These are phyloP conservation scores for Nothopassalora personata DNA, from an alignment of 2,329 filamentous ascomycete genomes.

Conservation along the genomic window DNA sequence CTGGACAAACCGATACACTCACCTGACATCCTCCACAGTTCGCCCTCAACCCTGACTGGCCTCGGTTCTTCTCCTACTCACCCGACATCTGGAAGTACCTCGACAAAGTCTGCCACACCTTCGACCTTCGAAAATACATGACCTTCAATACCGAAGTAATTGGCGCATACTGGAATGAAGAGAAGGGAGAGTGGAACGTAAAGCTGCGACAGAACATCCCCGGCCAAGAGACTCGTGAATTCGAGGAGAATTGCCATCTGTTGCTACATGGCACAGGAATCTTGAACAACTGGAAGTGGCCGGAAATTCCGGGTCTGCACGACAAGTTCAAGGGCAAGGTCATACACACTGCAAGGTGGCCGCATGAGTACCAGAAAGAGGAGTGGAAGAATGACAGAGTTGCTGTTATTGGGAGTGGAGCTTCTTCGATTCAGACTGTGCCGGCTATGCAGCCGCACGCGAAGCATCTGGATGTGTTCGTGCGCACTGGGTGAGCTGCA, in stretches of 20 bases:
- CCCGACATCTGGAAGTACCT: slow-evolving; percentile 47
- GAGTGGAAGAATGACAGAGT: slow-evolving; percentile 41
- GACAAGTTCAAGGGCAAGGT: slow-evolving; percentile 43
- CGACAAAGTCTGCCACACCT: slow-evolving; percentile 45
- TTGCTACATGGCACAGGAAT: slow-evolving; percentile 43
- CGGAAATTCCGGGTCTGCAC: slow-evolving; percentile 37
- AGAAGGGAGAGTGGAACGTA: slow-evolving; percentile 47
- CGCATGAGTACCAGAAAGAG: slow-evolving; percentile 41
- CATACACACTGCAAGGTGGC: slow-evolving; percentile 44
- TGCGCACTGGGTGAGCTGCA: slow-evolving; percentile 35
- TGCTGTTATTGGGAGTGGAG: slow-evolving; percentile 43
- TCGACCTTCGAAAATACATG: slow-evolving; percentile 50
- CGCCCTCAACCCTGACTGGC: slow-evolving; percentile 41
- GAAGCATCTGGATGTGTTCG: slow-evolving; percentile 45
- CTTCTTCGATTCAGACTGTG: slow-evolving; percentile 43
- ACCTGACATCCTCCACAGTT: background rate
- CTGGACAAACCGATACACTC: too few relatives aligned
- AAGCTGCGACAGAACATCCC: slow-evolving; percentile 40
- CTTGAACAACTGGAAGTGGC: slow-evolving; percentile 30
- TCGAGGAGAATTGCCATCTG: slow-evolving; percentile 42
- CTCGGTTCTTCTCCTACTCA: slow-evolving; percentile 43
- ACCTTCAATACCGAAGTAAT: slow-evolving; percentile 46
- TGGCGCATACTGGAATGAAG: slow-evolving; percentile 47
- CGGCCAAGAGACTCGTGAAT: slow-evolving; percentile 34
- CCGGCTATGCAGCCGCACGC: slow-evolving; percentile 44